These are phyloP conservation scores for Orbilia brochopaga DNA, from an alignment of 2,329 filamentous ascomycete genomes.

Conservation along the genomic window DNA sequence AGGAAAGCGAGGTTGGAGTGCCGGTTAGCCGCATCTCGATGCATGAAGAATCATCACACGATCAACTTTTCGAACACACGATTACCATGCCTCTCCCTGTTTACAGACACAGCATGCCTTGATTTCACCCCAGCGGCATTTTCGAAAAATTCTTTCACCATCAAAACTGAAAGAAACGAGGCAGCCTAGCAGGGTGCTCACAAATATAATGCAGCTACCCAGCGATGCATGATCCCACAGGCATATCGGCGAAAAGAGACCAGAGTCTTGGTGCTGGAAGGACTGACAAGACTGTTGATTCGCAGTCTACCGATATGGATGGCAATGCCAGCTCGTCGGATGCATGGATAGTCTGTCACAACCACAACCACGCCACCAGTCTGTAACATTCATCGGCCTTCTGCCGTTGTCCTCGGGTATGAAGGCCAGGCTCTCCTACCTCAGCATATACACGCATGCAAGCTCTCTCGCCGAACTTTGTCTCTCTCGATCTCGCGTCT, in stretches of 20 bases:
- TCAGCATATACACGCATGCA: background rate
- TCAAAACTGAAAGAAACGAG: background rate
- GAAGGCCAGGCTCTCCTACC: too few relatives aligned
- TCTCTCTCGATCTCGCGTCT: background rate
- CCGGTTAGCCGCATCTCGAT: constrained; percentile 36
- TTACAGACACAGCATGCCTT: constrained; percentile 45
- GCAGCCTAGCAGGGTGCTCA: constrained; percentile 20
- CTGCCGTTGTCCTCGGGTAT: background rate
- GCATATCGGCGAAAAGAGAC: background rate
- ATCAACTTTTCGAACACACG: constrained; percentile 29
- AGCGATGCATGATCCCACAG: background rate
- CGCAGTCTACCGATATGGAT: background rate
- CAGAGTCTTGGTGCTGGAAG: constrained; percentile 10
- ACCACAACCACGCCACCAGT: background rate
- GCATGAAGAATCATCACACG: constrained; percentile 28
- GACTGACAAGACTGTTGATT: background rate
- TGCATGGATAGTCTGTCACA: background rate
- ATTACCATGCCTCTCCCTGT: constrained; percentile 40
- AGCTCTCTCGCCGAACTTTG: background rate
- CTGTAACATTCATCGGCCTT: background rate
- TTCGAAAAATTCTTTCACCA: background rate
- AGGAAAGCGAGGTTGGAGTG: constrained; percentile 47
- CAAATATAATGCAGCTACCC: background rate
- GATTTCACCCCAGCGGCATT: constrained; percentile 8
- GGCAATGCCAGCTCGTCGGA: background rate